A percentile compares a stretch with the other conserved stretches of the same genome.
Conservation (phyloP, 176 grass and related monocot genomes). For the Puccinellia tenuiflora region DNA sequence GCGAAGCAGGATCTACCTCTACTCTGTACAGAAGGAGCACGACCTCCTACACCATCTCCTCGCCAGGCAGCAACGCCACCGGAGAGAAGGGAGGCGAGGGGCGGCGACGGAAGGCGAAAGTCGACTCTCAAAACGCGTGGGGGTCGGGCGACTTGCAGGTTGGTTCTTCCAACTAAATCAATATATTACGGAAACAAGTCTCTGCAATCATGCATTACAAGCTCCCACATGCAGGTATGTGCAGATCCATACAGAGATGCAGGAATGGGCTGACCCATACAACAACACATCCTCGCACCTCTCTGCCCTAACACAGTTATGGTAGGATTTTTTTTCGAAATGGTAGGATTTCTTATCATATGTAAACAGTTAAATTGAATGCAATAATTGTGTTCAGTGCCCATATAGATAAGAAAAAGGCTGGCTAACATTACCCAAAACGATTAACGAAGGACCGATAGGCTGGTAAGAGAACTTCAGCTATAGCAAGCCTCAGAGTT, state of each 20-base stretch:
- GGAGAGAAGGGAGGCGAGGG: no score
- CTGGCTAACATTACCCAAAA: conserved; percentile 59
- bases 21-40: no score
- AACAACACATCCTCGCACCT: not conserved
- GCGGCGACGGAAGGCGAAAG: no score
- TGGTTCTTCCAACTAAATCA: not conserved
- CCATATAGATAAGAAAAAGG: not conserved
- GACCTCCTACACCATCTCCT: no score
- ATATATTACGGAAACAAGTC: not conserved
- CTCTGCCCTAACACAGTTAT: not conserved
- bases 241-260: not conserved
- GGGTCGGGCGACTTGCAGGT: no score
- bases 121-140: no score
- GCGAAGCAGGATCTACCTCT: no score
- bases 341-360: not conserved
- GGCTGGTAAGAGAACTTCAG: conserved; percentile 72
- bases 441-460: conserved; percentile 64
- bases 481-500: conserved; percentile 69
- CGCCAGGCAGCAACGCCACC: no score
- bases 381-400: not conserved
- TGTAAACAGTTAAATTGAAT: not conserved
- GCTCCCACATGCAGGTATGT: not conserved
- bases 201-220: not conserved
- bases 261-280: not conserved
- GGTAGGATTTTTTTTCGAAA: not conserved